These are phyloP conservation scores for Tylopilus sp. DNA, from an alignment of 768 basidiomycete species.

Conservation along the genomic window DNA sequence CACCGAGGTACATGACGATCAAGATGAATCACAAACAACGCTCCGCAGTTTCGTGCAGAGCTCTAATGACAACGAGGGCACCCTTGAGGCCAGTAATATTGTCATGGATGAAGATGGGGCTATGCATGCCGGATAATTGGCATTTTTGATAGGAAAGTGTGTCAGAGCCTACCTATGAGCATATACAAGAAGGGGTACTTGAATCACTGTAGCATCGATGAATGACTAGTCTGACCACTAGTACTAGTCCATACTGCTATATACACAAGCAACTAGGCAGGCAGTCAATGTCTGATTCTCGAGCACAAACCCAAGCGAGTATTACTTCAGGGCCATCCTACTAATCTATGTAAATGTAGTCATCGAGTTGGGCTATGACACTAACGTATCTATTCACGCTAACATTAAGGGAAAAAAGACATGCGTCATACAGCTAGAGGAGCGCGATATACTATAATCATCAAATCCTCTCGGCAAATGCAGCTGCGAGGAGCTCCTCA, in stretches of 20 bases:
- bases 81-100: constrained; percentile 27
- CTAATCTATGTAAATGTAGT: neutral
- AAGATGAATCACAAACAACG: constrained; percentile 33
- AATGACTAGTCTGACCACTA: no score
- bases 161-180: no score
- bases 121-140: constrained; percentile 41
- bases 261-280: no score
- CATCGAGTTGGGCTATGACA: neutral
- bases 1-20: constrained; percentile 11
- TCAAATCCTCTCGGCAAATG: constrained; percentile 42
- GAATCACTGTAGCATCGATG: no score
- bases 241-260: no score
- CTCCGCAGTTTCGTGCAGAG: constrained; percentile 48
- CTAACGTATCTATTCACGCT: constrained; percentile 7
- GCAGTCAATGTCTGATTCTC: no score
- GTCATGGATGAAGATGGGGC: constrained; percentile 60
- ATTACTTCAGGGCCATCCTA: no score
- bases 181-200: no score
- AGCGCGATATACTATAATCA: neutral
- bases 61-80: constrained; percentile 23
- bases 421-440: neutral
- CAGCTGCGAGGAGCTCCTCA: constrained; percentile 62
- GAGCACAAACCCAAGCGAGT: no score
- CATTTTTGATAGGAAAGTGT: neutral
- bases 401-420: neutral